Evolutionary conservation across 2,329 filamentous ascomycete species (phyloP), one percentile per base, ranked within the genome.

Genomic region (Ophiostoma sp.): DNA sequence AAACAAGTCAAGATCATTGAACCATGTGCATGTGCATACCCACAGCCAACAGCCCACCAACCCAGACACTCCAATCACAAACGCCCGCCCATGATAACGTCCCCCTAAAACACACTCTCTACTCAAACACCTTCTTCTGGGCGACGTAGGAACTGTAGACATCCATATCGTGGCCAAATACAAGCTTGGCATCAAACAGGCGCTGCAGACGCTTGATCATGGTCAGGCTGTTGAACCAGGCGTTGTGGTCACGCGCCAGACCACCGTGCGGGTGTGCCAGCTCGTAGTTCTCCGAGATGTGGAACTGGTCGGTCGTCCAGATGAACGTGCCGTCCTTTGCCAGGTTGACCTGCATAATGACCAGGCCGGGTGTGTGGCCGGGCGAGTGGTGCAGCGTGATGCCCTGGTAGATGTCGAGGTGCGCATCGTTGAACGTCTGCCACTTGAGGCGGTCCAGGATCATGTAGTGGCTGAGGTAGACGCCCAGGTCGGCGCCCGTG

Each of bases 291-390:
- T 73, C 72, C 0, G 69, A 25, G 9, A 73, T 71, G 59, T 73
- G 72, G 39, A 73, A 73, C 69, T 73, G 72, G 39, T 73, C 72
- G 9, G 72, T 71, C 8, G 61, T 71, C 72, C 72, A 74, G 61
- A 73, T 73, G 9, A 71, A 74, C 0, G 72, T 71, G 50, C 72
- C 69, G 50, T 74, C 69, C 28, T 55, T 61, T 12, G 69, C 45
- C 19, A 73, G 69, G 12, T 73, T 73, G 8, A 73, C 61, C 68
- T 73, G 72, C 72, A 73, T 73, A n/a, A 73, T 73, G 28, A 28
- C 45, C 19, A 71, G 50, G 28, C 72, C 72, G 6, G 72, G 72
- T 12, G 72, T 73, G 61, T 73, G 69, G 25, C 69, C 72, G 5
- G 72, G 72, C 2, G 59, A 61, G 72, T 73, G 72, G 48, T 73